Base-by-base conservation (phyloP, 345 rosid species). In the Trapa incisa region DNA sequence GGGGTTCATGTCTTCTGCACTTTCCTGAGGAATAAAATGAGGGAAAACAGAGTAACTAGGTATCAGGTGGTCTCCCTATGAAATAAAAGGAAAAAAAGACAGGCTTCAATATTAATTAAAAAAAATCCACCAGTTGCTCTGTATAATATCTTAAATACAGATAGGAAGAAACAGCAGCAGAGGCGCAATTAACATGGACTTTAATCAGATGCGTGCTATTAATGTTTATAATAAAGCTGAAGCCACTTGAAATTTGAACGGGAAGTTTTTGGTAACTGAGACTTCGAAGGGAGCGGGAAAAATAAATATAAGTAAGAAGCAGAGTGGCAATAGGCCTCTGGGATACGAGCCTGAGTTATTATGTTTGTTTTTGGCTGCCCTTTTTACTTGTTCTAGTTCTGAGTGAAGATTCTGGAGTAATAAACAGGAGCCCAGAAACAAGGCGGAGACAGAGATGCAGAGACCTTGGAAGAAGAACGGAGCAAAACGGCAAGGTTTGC, bases 201-300 rank as follows among this genome's bases (percentile, higher is more conserved):
- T 58, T 58, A 29, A 29, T 58, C 37, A 5, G 62, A 58, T 58
- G 38, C 62, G 0, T 58, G 61, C 37, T 58, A 58, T 33, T 15
- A 13, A 32, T 32, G 69, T 38, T 56, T 47, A 69, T 54, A 22
- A 69, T 29, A 70, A 64, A 41, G 63, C 64, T 65, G 41, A 54
- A 70, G 42, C 22, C 68, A 13, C 15, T 57, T 67, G 29, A 22
- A 22, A 22, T 22, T 22, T 22, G 29, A 22, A 22, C 29, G 29
- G 9, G 47, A 57, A 12, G 29, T 47, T 14, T 6, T 37, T 1
- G 71, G 56, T 29, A 35, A 37, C 29, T 43, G 64, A 42, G 37
- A 37, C 60, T 68, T 65, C 50, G 47, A 50, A 69, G 74, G 73
- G 85, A 84, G 94, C 92, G 87, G 92, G 89, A 87, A 83, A 45